phyloP scores from a whole-genome alignment of 768 basidiomycete genomes.

The Dioszegia hungarica region DNA sequence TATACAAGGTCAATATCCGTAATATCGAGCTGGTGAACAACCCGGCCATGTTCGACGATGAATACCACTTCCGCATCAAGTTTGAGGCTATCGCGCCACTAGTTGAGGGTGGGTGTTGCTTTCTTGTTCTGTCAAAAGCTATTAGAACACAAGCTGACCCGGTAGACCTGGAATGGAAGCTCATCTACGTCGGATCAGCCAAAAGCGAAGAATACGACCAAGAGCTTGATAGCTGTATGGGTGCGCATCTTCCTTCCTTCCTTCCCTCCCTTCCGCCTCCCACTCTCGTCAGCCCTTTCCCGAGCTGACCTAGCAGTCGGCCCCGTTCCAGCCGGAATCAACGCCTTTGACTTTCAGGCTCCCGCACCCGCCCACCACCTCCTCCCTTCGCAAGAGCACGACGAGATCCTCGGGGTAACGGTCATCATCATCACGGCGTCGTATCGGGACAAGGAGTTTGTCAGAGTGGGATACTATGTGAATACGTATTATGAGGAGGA shows the following conservation, averaged over 20 bases:
- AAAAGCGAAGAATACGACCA: conserved; percentile 88
- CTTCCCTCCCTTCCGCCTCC: neutral
- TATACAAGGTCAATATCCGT: conserved; percentile 50
- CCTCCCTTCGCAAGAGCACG: conserved; percentile 61
- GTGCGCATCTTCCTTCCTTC: conserved; percentile 17
- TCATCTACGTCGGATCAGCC: conserved; percentile 93
- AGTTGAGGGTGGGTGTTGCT: conserved; percentile 65
- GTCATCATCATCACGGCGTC: conserved; percentile 95
- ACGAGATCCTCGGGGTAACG: conserved; percentile 91
- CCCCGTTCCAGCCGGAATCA: conserved; percentile 92
- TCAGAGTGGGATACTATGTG: conserved; percentile 98
- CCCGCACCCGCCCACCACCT: conserved; percentile 73
- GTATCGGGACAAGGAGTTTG: conserved; percentile 95
- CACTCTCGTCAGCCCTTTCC: neutral
- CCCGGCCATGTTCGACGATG: conserved; percentile 83
- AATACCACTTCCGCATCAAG: conserved; percentile 88
- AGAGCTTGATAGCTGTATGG: conserved; percentile 90
- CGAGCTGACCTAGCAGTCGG: conserved; percentile 58
- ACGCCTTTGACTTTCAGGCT: conserved; percentile 94
- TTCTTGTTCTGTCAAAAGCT: neutral
- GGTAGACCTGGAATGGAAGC: conserved; percentile 92
- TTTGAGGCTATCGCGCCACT: conserved; percentile 93
- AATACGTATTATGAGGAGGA: conserved; percentile 97
- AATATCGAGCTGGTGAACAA: conserved; percentile 72
- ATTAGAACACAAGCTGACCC: neutral